Evolutionary conservation across 352 stramenopile species (phyloP).

Genomic region (Phytophthora rubi): DNA sequence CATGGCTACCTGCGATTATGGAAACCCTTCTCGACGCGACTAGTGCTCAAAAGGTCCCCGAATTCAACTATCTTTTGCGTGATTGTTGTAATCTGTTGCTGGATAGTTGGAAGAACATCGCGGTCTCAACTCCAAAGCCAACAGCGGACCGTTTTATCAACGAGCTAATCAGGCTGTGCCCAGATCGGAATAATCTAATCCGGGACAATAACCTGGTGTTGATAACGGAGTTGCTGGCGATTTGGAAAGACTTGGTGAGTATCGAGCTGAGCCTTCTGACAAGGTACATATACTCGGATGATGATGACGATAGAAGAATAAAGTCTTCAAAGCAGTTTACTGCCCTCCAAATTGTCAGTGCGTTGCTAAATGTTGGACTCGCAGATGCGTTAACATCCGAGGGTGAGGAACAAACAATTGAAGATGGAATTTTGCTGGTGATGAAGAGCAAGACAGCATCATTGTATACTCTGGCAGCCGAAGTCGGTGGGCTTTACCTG

Average conservation of each 20-base stretch:
- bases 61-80: conserved; percentile 82
- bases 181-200: conserved; percentile 57
- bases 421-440: conserved; percentile 57
- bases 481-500: conserved; percentile 67
- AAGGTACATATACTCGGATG: conserved; percentile 43
- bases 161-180: conserved; percentile 61
- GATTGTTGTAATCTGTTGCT: conserved; percentile 74
- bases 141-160: conserved; percentile 61
- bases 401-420: conserved; percentile 35
- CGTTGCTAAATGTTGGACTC: conserved; percentile 50
- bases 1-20: conserved; percentile 64
- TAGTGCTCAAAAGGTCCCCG: conserved; percentile 32
- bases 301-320: conserved; percentile 43
- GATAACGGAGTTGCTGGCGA: conserved; percentile 55
- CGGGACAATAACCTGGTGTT: conserved; percentile 74
- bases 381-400: conserved; percentile 33
- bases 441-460: conserved; percentile 53
- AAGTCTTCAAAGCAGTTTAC: conserved; percentile 54
- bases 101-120: conserved; percentile 55
- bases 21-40: conserved; percentile 60
- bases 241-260: conserved; percentile 58
- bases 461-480: conserved; percentile 68
- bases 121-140: conserved; percentile 19
- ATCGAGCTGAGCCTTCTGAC: conserved; percentile 52
- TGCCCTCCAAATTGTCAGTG: conserved; percentile 70